Base-by-base conservation (phyloP, 345 rosid genomes). In the Gossypium mustelinum region DNA sequence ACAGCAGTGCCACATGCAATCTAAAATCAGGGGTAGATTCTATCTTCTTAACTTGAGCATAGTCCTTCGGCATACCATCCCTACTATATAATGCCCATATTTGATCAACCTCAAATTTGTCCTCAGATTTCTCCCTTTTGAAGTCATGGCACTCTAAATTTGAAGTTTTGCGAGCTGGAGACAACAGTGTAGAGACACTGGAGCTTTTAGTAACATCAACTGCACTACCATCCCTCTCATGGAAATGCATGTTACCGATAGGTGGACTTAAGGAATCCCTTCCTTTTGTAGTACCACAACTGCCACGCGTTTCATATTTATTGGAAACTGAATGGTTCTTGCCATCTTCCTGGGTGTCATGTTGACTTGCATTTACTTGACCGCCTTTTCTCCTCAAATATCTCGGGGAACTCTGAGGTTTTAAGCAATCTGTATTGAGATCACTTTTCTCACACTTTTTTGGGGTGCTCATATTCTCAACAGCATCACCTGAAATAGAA, bases 401-500 rank as follows among this genome's bases (percentile, higher is more conserved):
- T 78, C 76, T 79, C 3, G 84, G 84, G 61, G 90, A 82, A 70
- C 83, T 78, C 78, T 89, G 79, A 71, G 73, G 82, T 47, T 75
- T 78, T 16, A 80, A 43, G 59, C 82, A 80, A 63, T 78, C 83
- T 22, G 58, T 59, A 34, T 61, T 55, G 50, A 27, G 68, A 47
- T 72, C 67, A 61, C 27, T 55, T 63, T 79, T 77, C 72, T 64
- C 57, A 7, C 39, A 56, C 55, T 73, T 79, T 65, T 77, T 79
- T 10, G 47, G 76, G 62, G 66, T 76, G 59, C 61, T 39, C 47
- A 50, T 68, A 72, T 62, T 79, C 25, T 82, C 71, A 78, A 51
- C 44, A 25, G 75, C 81, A 68, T 72, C 80, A 59, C 67, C 70
- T 73, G 75, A 64, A 66, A 79, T 45, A 75, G 58, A 27, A 44